Percentiles rank a stretch among this genome's conserved stretches.
These are phyloP conservation scores for Aspergillus texensis DNA, from an alignment of 2,329 filamentous ascomycete species.

Conservation along the genomic window DNA sequence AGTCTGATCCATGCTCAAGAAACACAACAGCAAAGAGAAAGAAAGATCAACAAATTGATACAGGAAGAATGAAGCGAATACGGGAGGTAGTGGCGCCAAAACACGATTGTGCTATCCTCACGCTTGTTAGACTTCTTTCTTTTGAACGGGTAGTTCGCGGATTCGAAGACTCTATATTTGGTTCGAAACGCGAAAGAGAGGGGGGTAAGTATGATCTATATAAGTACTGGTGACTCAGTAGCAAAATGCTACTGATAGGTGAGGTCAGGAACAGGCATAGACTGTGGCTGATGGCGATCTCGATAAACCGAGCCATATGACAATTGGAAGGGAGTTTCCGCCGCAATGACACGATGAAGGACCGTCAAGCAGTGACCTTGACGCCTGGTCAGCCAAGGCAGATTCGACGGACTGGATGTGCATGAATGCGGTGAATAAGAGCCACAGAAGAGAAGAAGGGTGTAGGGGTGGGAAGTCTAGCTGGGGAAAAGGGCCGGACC, in stretches of 20 bases:
- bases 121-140: not conserved
- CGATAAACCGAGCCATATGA: constrained; percentile 27
- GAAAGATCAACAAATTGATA: not conserved
- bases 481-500: constrained; percentile 22
- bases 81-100: not conserved
- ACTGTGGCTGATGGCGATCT: constrained; percentile 30
- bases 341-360: constrained; percentile 29
- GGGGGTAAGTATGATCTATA: constrained; percentile 25
- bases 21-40: not conserved
- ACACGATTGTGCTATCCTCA: not conserved
- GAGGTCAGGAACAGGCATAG: constrained; percentile 28
- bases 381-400: constrained; percentile 40
- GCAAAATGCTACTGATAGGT: constrained; percentile 22
- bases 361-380: constrained; percentile 29
- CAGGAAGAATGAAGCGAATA: not conserved
- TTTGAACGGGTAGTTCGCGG: not conserved
- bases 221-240: constrained; percentile 28
- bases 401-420: constrained; percentile 30
- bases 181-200: constrained; percentile 6
- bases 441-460: constrained; percentile 15
- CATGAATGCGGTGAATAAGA: constrained; percentile 29
- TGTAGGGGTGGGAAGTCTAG: constrained; percentile 20
- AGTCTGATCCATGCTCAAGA: constrained; percentile 27
- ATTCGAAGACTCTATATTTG: constrained; percentile 1
- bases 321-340: constrained; percentile 30